Percentiles rank a stretch among this genome's conserved stretches.
Conservation (phyloP, 1,284 basidiomycete species). For the Tilletia walkeri region DNA sequence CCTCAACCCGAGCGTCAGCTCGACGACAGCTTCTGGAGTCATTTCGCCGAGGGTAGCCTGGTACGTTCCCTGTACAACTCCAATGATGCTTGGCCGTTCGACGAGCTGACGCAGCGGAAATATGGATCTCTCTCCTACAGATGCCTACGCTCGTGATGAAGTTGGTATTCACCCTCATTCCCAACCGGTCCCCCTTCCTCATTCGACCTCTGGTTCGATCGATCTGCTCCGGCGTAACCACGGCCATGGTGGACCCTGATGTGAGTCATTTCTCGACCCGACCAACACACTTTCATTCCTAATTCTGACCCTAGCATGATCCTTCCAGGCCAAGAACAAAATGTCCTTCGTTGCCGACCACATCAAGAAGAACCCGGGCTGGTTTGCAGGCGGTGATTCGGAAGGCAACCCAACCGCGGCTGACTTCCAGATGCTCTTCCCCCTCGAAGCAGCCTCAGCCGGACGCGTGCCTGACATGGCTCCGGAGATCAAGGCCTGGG, state of each 20-base stretch:
- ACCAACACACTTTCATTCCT: not conserved
- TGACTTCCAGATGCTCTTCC: slow-evolving; percentile 54
- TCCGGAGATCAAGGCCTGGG: slow-evolving; percentile 38
- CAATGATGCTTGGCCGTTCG: too few species aligned
- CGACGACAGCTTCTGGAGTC: slow-evolving; percentile 44
- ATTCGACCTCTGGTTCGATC: slow-evolving; percentile 44
- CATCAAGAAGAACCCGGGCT: slow-evolving; percentile 33
- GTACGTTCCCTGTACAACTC: not conserved
- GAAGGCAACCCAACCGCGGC: slow-evolving; percentile 51
- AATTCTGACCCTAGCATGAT: not conserved
- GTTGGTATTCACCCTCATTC: slow-evolving; percentile 43
- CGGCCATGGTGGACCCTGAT: slow-evolving; percentile 43
- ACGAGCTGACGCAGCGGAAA: too few species aligned
- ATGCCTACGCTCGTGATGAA: slow-evolving; percentile 51
- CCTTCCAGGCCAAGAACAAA: slow-evolving; percentile 27
- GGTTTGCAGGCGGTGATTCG: slow-evolving; percentile 52
- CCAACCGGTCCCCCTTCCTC: slow-evolving; percentile 49
- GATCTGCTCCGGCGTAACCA: slow-evolving; percentile 35
- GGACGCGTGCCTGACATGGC: slow-evolving; percentile 38
- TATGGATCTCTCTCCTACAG: slow-evolving; percentile 15
- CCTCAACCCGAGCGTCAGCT: slow-evolving; percentile 32
- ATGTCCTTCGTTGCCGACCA: slow-evolving; percentile 34
- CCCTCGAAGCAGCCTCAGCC: slow-evolving; percentile 42
- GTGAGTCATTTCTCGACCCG: slow-evolving; percentile 17
- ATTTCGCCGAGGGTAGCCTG: slow-evolving; percentile 44